Evolutionary conservation across 2,329 filamentous ascomycete species (phyloP), one percentile per base, ranked within the genome.

Genomic region (Diaporthe sp.): DNA sequence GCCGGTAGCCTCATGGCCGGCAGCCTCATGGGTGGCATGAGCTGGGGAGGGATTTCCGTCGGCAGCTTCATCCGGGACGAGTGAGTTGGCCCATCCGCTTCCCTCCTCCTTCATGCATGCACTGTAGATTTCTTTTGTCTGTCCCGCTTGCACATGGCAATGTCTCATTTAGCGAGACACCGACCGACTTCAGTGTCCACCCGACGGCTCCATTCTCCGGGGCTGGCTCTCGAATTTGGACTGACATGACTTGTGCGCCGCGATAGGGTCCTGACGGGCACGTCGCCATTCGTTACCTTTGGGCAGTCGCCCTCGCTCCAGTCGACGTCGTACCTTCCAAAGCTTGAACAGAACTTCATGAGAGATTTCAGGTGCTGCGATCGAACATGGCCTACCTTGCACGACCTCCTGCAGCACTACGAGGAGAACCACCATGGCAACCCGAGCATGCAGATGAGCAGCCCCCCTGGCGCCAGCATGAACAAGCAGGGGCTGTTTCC

Each of bases 1-100:
- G 91, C 91, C 22, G 91, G 91, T 67, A 93, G 91, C 81, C 84
- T 93, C 75, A 91, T 92, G 86, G 94, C 92, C 78, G 96, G 96
- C 80, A 95, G 75, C 61, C 67, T 76, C 19, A 91, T 92, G 86
- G 94, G 92, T 78, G 96, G 96, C 80, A 95, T 98, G 93, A 98
- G 96, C 85, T 99, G 96, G 96, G 96, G 96, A 82, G 96, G 96
- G 78, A 92, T 98, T 76, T 98, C 96, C 12, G 95, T 98, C 78
- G 96, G 96, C 77, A 98, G 96, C 82, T 98, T 97, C 89, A 97
- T 99, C 84, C 91, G 95, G 84, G 96, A 99, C 87, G 97, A 99
- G 97, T 99, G 92, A 92, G 96, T 88, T 75, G 61, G 55, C 59
- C 59, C 75, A 76, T 67, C 76, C 75, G 61, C 39, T 65, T 69